These are phyloP conservation scores for Lineolata rhizophorae DNA, from an alignment of 495 filamentous ascomycete species.

Conservation along the genomic window DNA sequence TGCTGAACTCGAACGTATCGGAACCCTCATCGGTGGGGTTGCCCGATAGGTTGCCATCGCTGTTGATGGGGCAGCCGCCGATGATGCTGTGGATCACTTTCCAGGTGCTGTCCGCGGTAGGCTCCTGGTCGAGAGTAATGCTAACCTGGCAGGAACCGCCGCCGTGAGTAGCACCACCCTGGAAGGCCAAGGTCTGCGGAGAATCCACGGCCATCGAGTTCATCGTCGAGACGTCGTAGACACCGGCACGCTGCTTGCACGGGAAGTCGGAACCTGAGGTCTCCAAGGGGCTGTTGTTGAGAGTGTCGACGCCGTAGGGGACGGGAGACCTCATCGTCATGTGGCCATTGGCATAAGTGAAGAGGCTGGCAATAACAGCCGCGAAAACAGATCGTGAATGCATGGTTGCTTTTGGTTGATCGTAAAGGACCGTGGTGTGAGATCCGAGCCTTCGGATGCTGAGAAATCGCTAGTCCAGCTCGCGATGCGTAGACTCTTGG, in stretches of 20 bases:
- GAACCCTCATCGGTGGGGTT: too few species aligned
- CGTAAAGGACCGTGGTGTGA: too few species aligned
- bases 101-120: conserved; percentile 36
- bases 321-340: conserved; percentile 35
- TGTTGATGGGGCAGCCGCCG: conserved; percentile 50
- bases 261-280: conserved; percentile 47
- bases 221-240: conserved; percentile 21
- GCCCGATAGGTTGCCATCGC: conserved; percentile 6
- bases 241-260: conserved; percentile 31
- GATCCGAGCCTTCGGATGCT: too few species aligned
- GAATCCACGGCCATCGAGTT: conserved; percentile 31
- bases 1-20: conserved; percentile 28
- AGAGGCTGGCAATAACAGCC: conserved; percentile 23
- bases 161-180: conserved; percentile 46
- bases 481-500: too few species aligned
- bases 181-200: conserved; percentile 29
- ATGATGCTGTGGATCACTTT: conserved; percentile 68
- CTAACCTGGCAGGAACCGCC: conserved; percentile 77
- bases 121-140: conserved; percentile 49
- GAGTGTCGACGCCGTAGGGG: conserved; percentile 2
- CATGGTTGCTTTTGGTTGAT: too few species aligned
- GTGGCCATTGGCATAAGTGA: conserved; percentile 36
- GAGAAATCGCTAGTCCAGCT: background rate
- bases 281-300: conserved; percentile 37
- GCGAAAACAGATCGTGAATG: conserved; percentile 16